phyloP scores from a whole-genome alignment of 306 rosid genomes.

The Sicyos edulis region DNA sequence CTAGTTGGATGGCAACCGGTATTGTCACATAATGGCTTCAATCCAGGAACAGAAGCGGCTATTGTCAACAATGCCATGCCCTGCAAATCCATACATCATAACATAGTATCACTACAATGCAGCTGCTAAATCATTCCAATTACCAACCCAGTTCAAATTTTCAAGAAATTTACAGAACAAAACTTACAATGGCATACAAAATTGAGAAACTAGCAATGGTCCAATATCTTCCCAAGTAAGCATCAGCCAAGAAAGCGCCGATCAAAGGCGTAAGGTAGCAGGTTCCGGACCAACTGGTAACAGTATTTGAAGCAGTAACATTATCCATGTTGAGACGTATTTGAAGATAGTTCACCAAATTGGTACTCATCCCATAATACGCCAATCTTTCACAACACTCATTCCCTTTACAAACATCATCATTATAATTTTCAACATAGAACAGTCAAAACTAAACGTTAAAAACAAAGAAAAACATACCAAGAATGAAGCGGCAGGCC shows the following conservation, averaged over 20 bases:
- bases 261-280: constrained; percentile 76
- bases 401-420: constrained; percentile 41
- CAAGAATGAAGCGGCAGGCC: constrained; percentile 18
- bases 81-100: constrained; percentile 23
- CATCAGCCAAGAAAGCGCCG: constrained; percentile 91
- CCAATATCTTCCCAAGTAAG: constrained; percentile 94
- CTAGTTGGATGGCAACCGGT: constrained; percentile 46
- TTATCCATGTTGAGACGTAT: constrained; percentile 54
- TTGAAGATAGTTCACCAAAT: constrained; percentile 76
- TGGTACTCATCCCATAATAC: constrained; percentile 80
- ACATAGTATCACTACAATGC: background rate
- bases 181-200: constrained; percentile 60
- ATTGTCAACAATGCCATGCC: constrained; percentile 57
- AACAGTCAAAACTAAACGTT: background rate
- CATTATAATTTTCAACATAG: background rate
- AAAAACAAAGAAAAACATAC: constrained; percentile 30
- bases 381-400: constrained; percentile 92
- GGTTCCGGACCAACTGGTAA: constrained; percentile 80
- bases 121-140: background rate
- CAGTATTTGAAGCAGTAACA: constrained; percentile 52
- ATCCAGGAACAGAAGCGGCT: constrained; percentile 52
- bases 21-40: constrained; percentile 46
- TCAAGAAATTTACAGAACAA: background rate
- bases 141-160: background rate
- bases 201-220: constrained; percentile 69